Evolutionary conservation across 148 eudicot species (phyloP), one percentile per base, ranked within the genome.

Genomic region (Rhododendron ovatum): DNA sequence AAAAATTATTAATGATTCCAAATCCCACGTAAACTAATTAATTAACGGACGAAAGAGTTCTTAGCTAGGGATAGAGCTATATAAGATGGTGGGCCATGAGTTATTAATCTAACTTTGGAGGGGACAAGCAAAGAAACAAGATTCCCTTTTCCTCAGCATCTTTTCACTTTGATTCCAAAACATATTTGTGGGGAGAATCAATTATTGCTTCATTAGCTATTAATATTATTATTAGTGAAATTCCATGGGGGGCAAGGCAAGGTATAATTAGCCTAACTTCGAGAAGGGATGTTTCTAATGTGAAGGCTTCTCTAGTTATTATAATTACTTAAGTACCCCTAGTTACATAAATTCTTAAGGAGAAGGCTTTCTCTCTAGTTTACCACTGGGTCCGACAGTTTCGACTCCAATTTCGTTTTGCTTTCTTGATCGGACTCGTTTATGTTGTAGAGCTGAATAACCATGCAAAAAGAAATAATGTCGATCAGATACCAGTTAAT

Each of bases 91-190:
- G 84, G 53, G 74, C 74, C 50, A 39, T 24, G 50, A 82, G 75
- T 37, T 82, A 18, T 7, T 18, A 17, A 11, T 35, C 50, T 22
- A 0, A 61, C 51, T 82, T 82, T 82, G 71, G 35, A 39, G 75
- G 84, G 51, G 74, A 59, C 74, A 82, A 61, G 74, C 22, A 59
- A 37, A 7, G 7, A 61, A 82, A 82, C 84, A 37, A 22, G 50
- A 82, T 82, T 37, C 74, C 74, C 63, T 82, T 61, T 55, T 59
- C 15, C 43, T 47, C 45, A 12, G 24, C 22, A 18, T 61, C 59
- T 82, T 37, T 61, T 75, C 50, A 37, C 33, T 59, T 82, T 24
- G 35, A 82, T 82, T 59, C 84, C 84, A 82, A 39, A 82, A 61
- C 74, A 61, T 24, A 6, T 12, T n/a, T 15, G 4, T 11, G 30